These are phyloP conservation scores for Plectosphaerella cucumerina DNA, from an alignment of 2,329 filamentous ascomycete genomes.

Conservation along the genomic window DNA sequence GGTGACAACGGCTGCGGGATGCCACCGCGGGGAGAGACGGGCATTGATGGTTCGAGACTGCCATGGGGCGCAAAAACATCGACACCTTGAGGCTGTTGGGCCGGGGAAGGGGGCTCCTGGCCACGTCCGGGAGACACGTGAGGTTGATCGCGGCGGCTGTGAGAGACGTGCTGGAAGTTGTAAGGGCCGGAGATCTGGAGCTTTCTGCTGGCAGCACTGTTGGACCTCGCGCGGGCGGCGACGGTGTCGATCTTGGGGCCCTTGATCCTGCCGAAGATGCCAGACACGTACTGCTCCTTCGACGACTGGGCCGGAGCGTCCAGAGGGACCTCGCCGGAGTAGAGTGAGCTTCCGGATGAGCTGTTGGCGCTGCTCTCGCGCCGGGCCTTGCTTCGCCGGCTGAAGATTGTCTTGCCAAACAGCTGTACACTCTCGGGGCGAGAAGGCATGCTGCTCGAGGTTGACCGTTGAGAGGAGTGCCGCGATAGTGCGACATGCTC, in stretches of 20 bases:
- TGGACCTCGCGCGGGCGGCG: not conserved
- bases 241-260: not conserved
- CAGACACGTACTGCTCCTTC: constrained; percentile 39
- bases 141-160: constrained; percentile 47
- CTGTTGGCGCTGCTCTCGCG: constrained; percentile 46
- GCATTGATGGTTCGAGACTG: too few species aligned
- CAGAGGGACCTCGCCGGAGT: constrained; percentile 24
- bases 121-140: too few species aligned
- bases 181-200: constrained; percentile 59
- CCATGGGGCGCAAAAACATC: too few species aligned
- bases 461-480: constrained; percentile 53
- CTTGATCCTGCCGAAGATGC: constrained; percentile 3
- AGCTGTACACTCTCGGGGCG: constrained; percentile 55
- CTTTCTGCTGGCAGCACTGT: constrained; percentile 26
- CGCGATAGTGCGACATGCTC: constrained; percentile 48
- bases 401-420: constrained; percentile 57
- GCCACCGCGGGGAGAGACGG: not conserved
- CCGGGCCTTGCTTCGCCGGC: constrained; percentile 46
- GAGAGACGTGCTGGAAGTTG: constrained; percentile 63
- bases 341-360: constrained; percentile 43
- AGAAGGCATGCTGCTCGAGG: constrained; percentile 45
- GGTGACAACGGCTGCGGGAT: not conserved
- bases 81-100: constrained; percentile 7
- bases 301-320: constrained; percentile 17
- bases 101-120: constrained; percentile 21